These are phyloP conservation scores for Phytophthora kernoviae DNA, from an alignment of 352 stramenopile species.

Conservation along the genomic window DNA sequence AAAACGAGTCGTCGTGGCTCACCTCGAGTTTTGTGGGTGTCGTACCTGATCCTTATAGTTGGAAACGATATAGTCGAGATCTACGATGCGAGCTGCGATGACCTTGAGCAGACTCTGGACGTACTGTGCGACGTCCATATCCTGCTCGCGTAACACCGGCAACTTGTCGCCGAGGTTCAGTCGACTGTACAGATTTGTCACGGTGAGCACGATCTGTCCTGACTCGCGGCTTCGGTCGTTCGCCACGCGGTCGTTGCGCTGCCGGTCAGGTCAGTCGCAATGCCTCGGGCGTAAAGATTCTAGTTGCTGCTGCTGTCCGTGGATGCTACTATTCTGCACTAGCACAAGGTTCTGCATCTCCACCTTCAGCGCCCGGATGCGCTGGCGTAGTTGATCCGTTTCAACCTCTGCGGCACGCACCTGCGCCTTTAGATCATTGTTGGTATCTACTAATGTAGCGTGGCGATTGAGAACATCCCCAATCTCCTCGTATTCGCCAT, in stretches of 20 bases:
- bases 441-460: slow-evolving; percentile 86
- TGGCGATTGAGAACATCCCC: slow-evolving; percentile 86
- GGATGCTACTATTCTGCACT: slow-evolving; percentile 87
- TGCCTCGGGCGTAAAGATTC: slow-evolving; percentile 74
- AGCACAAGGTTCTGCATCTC: slow-evolving; percentile 86
- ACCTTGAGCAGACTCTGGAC: slow-evolving; percentile 80
- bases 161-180: slow-evolving; percentile 80
- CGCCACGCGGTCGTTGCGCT: slow-evolving; percentile 73
- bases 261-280: slow-evolving; percentile 84
- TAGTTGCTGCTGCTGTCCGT: slow-evolving; percentile 81
- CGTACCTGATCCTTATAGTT: slow-evolving; percentile 67
- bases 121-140: slow-evolving; percentile 78
- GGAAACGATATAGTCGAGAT: slow-evolving; percentile 86
- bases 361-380: slow-evolving; percentile 76
- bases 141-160: slow-evolving; percentile 68
- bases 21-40: neutral
- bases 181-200: slow-evolving; percentile 92
- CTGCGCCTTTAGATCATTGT: slow-evolving; percentile 85
- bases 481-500: slow-evolving; percentile 87
- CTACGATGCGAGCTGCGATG: slow-evolving; percentile 78
- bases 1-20: neutral
- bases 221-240: slow-evolving; percentile 88
- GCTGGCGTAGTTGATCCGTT: slow-evolving; percentile 78
- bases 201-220: slow-evolving; percentile 89
- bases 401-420: slow-evolving; percentile 69